These are phyloP conservation scores for Paramecium octaurelia DNA, from an alignment of 73 alveolate species.

Conservation along the genomic window DNA sequence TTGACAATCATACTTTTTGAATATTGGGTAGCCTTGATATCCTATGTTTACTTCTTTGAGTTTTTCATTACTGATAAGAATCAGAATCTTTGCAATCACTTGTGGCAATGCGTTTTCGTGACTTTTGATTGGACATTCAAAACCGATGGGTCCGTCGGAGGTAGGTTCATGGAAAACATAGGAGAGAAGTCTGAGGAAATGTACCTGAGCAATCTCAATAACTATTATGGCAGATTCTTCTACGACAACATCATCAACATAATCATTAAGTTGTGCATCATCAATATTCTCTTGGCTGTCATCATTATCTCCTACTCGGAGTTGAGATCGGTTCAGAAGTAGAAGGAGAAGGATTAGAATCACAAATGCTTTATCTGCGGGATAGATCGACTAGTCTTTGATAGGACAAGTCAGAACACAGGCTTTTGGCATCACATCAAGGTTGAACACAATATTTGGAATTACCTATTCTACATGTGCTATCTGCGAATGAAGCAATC, in stretches of 20 bases:
- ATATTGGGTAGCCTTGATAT: neutral
- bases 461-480: neutral
- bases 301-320: slow-evolving; percentile 50
- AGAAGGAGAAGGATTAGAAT: slow-evolving; percentile 12
- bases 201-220: neutral
- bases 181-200: slow-evolving; percentile 1
- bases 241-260: slow-evolving; percentile 23
- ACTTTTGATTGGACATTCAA: slow-evolving; percentile 65
- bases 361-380: slow-evolving; percentile 65
- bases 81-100: neutral
- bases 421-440: slow-evolving; percentile 53
- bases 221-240: slow-evolving; percentile 54
- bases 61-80: neutral
- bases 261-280: neutral
- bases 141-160: slow-evolving; percentile 55
- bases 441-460: slow-evolving; percentile 59
- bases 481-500: neutral
- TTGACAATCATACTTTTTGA: neutral
- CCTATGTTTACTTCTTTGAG: slow-evolving; percentile 39
- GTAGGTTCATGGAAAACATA: neutral
- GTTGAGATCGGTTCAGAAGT: neutral
- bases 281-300: slow-evolving; percentile 46
- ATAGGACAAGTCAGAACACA: slow-evolving; percentile 1
- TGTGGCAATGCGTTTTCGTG: slow-evolving; percentile 28
- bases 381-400: slow-evolving; percentile 43